phyloP scores from a whole-genome alignment of 164 flowering plant genomes.

The Platanus orientalis region DNA sequence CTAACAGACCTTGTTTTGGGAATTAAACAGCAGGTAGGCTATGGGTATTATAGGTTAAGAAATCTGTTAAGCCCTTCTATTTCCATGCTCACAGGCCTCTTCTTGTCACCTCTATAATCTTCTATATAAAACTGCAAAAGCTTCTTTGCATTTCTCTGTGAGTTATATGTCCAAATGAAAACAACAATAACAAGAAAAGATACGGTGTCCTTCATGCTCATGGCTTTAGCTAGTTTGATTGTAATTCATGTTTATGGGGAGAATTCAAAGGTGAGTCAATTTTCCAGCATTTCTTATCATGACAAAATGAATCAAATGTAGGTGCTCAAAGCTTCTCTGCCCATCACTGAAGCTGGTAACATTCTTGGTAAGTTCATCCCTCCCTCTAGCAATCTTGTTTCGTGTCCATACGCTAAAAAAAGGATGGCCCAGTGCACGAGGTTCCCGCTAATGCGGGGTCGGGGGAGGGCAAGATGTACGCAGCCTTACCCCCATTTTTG shows the following conservation, averaged over 20 bases:
- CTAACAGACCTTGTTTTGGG: too few relatives aligned
- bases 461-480: too few relatives aligned
- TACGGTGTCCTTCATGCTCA: conserved; percentile 7
- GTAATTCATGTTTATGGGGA: conserved; percentile 23
- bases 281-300: not conserved
- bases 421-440: too few relatives aligned
- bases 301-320: conserved; percentile 28
- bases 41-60: too few relatives aligned
- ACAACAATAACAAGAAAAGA: conserved; percentile 11
- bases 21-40: too few relatives aligned
- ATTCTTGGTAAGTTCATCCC: too few relatives aligned
- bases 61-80: conserved; percentile 20
- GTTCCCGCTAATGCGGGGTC: too few relatives aligned
- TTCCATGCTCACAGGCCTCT: conserved; percentile 9
- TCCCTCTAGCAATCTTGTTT: too few relatives aligned
- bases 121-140: not conserved
- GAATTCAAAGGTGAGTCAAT: conserved; percentile 3
- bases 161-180: not conserved
- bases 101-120: not conserved
- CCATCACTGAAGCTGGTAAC: too few relatives aligned
- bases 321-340: conserved; percentile 26
- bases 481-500: too few relatives aligned
- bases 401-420: too few relatives aligned
- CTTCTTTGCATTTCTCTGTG: not conserved
- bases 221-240: conserved; percentile 16